Percentiles rank a stretch among this genome's conserved stretches.
Conservation (phyloP, 306 rosid species). For the Quercus aquifolioides region DNA sequence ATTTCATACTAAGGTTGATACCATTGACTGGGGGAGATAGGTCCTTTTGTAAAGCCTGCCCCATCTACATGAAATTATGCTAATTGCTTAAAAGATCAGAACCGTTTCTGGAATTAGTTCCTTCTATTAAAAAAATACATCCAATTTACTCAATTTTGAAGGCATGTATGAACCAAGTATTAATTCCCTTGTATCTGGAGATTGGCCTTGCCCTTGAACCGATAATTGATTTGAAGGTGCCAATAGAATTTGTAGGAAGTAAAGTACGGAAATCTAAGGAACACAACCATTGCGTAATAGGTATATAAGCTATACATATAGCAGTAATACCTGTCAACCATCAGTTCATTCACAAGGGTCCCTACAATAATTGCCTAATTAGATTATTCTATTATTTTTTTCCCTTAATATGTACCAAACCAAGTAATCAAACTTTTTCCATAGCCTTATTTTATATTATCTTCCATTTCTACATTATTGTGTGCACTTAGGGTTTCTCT, state of each 20-base stretch:
- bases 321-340: no score
- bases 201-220: neutral
- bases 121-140: neutral
- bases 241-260: no score
- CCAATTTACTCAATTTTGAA: neutral
- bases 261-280: no score
- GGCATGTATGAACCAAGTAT: neutral
- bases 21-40: neutral
- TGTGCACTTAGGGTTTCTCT: neutral
- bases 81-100: neutral
- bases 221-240: neutral
- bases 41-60: neutral
- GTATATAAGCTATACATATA: no score
- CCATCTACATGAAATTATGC: neutral
- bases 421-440: neutral
- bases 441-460: neutral
- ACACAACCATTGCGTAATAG: no score
- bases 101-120: neutral
- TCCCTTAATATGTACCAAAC: neutral
- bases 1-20: neutral
- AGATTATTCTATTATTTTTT: neutral
- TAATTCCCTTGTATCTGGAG: neutral
- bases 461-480: neutral
- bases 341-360: neutral
- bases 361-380: neutral